Evolutionary conservation across 306 rosid species (phyloP).

Genomic region (Quercus alba): DNA sequence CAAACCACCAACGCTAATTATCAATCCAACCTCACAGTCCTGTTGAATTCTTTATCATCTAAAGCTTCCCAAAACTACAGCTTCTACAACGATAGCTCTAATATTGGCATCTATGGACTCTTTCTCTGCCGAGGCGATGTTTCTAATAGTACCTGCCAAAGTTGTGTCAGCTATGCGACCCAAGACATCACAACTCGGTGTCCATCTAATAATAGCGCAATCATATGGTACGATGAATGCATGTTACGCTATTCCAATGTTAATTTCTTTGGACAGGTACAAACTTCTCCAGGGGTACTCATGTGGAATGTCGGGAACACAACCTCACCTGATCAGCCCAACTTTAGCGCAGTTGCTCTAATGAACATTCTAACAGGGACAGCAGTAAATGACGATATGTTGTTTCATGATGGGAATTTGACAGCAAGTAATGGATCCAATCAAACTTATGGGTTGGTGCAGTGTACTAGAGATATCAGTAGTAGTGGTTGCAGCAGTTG

Average conservation of each 20-base stretch:
- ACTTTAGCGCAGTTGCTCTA: not conserved
- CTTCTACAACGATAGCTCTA: not conserved
- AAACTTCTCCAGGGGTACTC: not conserved
- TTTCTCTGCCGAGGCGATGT: not conserved
- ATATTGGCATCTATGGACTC: not conserved
- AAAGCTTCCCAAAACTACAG: not conserved
- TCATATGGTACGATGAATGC: conserved; percentile 29
- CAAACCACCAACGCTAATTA: not conserved
- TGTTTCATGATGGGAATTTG: conserved; percentile 11
- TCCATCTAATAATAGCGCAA: not conserved
- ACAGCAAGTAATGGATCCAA: not conserved
- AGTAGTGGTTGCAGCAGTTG: conserved; percentile 19
- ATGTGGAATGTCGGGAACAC: not conserved
- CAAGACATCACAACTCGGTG: not conserved
- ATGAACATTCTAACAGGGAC: not conserved
- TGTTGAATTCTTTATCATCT: not conserved
- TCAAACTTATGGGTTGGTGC: conserved; percentile 28
- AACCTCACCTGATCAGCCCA: not conserved
- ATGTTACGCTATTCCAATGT: conserved; percentile 22
- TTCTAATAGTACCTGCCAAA: not conserved
- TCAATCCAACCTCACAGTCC: not conserved
- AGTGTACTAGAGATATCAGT: conserved; percentile 37
- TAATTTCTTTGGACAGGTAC: not conserved
- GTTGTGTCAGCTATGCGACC: not conserved
- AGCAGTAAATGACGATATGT: not conserved